Evolutionary conservation across 805 yeast species (phyloP).

Genomic region (Yarrowia sp.): DNA sequence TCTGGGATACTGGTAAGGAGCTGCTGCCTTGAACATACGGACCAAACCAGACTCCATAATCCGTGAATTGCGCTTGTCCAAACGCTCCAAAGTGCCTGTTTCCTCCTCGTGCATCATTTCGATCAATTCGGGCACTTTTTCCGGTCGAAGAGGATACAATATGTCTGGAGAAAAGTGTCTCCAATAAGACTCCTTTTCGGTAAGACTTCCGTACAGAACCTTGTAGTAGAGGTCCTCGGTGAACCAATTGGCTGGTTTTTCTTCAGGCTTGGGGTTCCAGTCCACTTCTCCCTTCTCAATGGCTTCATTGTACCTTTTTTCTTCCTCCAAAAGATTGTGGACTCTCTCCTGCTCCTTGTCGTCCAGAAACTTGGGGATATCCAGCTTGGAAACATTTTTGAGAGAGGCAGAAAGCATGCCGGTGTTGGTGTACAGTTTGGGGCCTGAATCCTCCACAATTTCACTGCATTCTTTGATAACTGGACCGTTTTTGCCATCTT

Average conservation of each 20-base stretch:
- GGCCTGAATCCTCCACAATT: background rate
- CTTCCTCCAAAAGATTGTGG: background rate
- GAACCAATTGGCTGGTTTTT: background rate
- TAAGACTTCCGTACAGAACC: background rate
- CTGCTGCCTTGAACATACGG: background rate
- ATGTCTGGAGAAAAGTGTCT: background rate
- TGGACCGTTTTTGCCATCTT: background rate
- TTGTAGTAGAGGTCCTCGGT: background rate
- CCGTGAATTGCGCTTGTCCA: background rate
- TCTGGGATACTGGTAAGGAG: background rate
- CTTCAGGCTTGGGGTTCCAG: background rate
- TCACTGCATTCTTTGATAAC: background rate
- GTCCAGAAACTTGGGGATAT: background rate
- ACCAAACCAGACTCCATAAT: background rate
- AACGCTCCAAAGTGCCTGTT: background rate
- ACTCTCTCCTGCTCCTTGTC: background rate
- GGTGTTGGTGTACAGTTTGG: background rate
- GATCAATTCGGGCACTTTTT: background rate
- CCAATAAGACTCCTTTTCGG: background rate
- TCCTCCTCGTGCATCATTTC: background rate
- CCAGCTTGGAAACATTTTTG: background rate
- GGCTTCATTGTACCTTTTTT: background rate
- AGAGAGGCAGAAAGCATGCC: background rate
- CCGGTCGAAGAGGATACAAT: background rate
- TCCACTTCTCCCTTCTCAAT: background rate